Base-by-base conservation (phyloP, 2,329 filamentous ascomycete genomes). In the Beauveria sp. region DNA sequence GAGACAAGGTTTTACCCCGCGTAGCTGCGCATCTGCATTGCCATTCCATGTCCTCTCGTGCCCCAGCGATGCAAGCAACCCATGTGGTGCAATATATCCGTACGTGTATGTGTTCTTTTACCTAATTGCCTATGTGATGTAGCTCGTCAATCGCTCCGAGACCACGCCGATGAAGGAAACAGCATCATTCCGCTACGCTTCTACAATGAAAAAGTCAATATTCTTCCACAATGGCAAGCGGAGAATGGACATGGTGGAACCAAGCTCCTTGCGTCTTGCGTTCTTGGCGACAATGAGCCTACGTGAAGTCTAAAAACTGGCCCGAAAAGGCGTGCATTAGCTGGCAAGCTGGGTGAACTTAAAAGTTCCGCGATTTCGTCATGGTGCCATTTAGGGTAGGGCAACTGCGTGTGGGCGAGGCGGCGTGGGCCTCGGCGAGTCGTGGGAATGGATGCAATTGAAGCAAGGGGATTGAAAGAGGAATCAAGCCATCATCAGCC, bases 1-100 rank as follows among this genome's bases (percentile, higher is more conserved):
- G 45, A 58, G 26, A 50, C 56, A 50, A 50, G 56, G 45, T 58
- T 58, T 57, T 47, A 55, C 52, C 38, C 52, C 52, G 38, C 38
- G 42, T 20, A 43, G 18, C n/a, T 20, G 42, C 30, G 5, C 34
- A 38, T 38, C 34, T 38, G 34, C 34, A 38, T 38, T 38, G 34
- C 34, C 34, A 38, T 38, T 38, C 34, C 34, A 38, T 38, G 14
- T 38, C 34, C 5, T 16, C 34, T 38, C 10, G 34, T 16, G 34
- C 2, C 34, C 34, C 34, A 5, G 34, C 34, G 14, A 38, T 38
- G 34, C 34, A 16, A 38, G 34, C 12, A 38, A 38, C 14, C 30
- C 34, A 14, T 38, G 5, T 6, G 14, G 12, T 38, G 34, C 34
- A 6, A 14, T 16, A 38, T 38, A 38, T 38, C 34, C 4, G 34